Base-by-base conservation (phyloP, 2,329 filamentous ascomycete species). In the Coleophoma crateriformis region DNA sequence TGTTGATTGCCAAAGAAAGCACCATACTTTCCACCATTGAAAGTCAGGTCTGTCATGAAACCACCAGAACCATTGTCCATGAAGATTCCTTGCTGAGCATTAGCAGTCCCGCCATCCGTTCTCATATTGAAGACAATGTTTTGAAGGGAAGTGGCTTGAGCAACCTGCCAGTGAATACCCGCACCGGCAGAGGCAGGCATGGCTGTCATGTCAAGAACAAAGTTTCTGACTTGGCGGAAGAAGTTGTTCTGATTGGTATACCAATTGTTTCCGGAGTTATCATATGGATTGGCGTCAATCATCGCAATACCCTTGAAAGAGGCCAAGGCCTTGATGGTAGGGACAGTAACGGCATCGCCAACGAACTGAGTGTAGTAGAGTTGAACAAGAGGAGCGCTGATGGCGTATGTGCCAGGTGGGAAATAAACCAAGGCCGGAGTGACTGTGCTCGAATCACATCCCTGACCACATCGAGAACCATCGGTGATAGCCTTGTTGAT, bases 331-430 rank as follows among this genome's bases (percentile, higher is more conserved):
- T 92, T 90, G 67, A 96, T 75, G 0, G 84, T 85, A 0, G 92
- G 90, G 13, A 85, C 68, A 54, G 79, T 74, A 60, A 80, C 64
- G 45, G 85, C 83, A 71, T 97, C 90, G 50, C 92, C 92, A 34
- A 96, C 76, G 54, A 97, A 81, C 67, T 96, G 90, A 10, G 91
- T 95, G 74, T 96, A 96, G 76, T 97, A 97, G 68, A 85, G 86
- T 66, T 90, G 86, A 46, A 90, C 71, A 57, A 97, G 81, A 19
- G 92, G 88, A 61, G 75, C 78, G 64, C 83, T 89, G 59, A 97
- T 84, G 15, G 87, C 63, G 64, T 96, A 97, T 50, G 84, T 95
- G 57, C 92, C 91, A 11, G 88, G 76, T 37, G 90, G 91, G 46
- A 97, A 95, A 74, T 95, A 97, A 47, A 97, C 82, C 13, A 97